Evolutionary conservation across 2,329 filamentous ascomycete species (phyloP).

Genomic region (Pochonia chlamydosporia): DNA sequence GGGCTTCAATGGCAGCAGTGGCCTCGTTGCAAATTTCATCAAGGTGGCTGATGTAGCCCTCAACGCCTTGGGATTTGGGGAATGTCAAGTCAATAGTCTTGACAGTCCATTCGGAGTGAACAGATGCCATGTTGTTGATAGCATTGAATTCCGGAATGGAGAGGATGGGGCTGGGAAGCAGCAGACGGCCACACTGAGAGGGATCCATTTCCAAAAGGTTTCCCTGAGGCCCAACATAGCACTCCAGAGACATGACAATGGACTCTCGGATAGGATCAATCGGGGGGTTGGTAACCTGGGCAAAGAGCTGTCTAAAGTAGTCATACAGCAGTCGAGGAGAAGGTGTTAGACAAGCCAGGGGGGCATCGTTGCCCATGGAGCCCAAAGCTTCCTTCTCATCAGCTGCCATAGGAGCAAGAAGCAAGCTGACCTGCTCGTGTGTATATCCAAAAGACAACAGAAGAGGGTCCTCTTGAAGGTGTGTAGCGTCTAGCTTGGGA

Average conservation of each 20-base stretch:
- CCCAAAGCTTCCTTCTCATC: slow-evolving; percentile 96
- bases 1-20: slow-evolving; percentile 75
- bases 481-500: slow-evolving; percentile 59
- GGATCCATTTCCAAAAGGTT: slow-evolving; percentile 92
- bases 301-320: slow-evolving; percentile 97
- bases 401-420: slow-evolving; percentile 91
- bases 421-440: slow-evolving; percentile 86
- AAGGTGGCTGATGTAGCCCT: slow-evolving; percentile 80
- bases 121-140: slow-evolving; percentile 66
- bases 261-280: slow-evolving; percentile 97
- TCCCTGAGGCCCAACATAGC: slow-evolving; percentile 92
- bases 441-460: slow-evolving; percentile 90
- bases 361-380: slow-evolving; percentile 97
- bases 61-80: slow-evolving; percentile 73
- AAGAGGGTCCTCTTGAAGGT: slow-evolving; percentile 77
- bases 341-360: slow-evolving; percentile 83
- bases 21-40: slow-evolving; percentile 84
- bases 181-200: slow-evolving; percentile 78
- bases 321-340: slow-evolving; percentile 86
- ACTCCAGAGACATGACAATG: slow-evolving; percentile 96
- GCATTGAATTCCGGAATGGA: slow-evolving; percentile 89
- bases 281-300: slow-evolving; percentile 94
- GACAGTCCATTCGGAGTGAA: slow-evolving; percentile 78
- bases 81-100: slow-evolving; percentile 91
- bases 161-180: slow-evolving; percentile 82